Conservation (phyloP, 2,329 filamentous ascomycete genomes). For the Lecanosticta acicola region DNA sequence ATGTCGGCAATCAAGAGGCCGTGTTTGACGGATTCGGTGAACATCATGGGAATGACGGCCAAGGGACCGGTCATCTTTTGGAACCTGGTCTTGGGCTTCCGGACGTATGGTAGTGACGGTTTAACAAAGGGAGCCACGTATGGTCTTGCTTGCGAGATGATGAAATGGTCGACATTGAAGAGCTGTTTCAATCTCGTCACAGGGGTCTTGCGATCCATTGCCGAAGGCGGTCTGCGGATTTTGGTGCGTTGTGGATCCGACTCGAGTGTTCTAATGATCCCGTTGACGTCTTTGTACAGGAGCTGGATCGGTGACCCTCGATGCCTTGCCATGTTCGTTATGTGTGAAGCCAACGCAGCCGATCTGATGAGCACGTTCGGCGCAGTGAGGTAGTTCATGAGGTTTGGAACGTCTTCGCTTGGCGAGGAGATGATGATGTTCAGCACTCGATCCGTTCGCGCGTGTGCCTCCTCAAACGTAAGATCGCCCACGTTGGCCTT, state of each 20-base stretch:
- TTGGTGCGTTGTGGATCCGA: constrained; percentile 20
- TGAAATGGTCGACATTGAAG: constrained; percentile 93
- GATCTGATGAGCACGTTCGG: constrained; percentile 88
- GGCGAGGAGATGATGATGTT: constrained; percentile 86
- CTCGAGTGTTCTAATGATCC: constrained; percentile 65
- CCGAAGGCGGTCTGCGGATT: constrained; percentile 54
- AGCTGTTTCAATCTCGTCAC: constrained; percentile 70
- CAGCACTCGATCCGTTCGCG: constrained; percentile 74
- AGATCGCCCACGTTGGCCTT: constrained; percentile 79
- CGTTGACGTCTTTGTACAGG: constrained; percentile 70
- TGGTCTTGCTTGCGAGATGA: constrained; percentile 85
- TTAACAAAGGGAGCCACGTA: constrained; percentile 73
- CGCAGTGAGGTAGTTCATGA: constrained; percentile 88
- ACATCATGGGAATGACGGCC: background rate
- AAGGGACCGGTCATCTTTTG: too few species aligned
- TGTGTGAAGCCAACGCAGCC: constrained; percentile 70
- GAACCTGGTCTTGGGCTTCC: constrained; percentile 7
- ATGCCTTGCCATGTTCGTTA: constrained; percentile 57
- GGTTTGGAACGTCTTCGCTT: constrained; percentile 68
- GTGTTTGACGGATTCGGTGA: constrained; percentile 36
- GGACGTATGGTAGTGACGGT: constrained; percentile 24
- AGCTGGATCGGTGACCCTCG: constrained; percentile 39
- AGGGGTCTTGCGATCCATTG: constrained; percentile 59
- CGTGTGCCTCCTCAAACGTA: constrained; percentile 90
- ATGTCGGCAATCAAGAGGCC: constrained; percentile 69